Evolutionary conservation across 345 rosid species (phyloP).

Genomic region (Durio zibethinus): DNA sequence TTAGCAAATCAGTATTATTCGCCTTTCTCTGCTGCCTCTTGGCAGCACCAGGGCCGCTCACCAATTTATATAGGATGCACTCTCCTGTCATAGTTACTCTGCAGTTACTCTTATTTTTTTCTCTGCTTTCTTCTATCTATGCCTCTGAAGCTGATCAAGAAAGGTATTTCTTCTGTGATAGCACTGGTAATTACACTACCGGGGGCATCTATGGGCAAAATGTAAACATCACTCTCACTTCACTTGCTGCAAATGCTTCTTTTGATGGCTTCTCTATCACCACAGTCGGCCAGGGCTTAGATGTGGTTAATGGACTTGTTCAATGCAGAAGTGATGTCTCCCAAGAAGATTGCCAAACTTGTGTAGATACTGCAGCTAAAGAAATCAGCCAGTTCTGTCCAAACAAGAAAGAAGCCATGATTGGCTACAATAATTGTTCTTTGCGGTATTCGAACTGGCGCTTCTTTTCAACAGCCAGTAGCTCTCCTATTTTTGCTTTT

Average conservation of each 20-base stretch:
- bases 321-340: constrained; percentile 29
- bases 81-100: background rate
- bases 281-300: constrained; percentile 9
- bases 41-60: background rate
- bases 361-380: constrained; percentile 12
- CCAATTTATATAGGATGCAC: background rate
- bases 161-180: constrained; percentile 7
- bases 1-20: background rate
- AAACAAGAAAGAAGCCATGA: constrained; percentile 27
- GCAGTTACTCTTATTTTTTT: background rate
- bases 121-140: background rate
- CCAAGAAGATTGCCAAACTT: constrained; percentile 25
- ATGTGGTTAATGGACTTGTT: constrained; percentile 24
- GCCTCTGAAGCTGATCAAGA: background rate
- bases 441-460: constrained; percentile 25
- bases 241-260: constrained; percentile 29
- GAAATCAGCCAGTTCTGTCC: constrained; percentile 24
- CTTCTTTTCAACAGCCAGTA: constrained; percentile 26
- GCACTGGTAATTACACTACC: constrained; percentile 19
- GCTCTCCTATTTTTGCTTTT: fast-evolving
- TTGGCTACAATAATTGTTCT: constrained; percentile 18
- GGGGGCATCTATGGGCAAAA: constrained; percentile 24
- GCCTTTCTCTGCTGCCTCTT: background rate
- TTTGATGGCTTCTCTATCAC: constrained; percentile 14
- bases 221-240: constrained; percentile 21